phyloP scores from a whole-genome alignment of 148 eudicot species.

The Pouteria glomerata region DNA sequence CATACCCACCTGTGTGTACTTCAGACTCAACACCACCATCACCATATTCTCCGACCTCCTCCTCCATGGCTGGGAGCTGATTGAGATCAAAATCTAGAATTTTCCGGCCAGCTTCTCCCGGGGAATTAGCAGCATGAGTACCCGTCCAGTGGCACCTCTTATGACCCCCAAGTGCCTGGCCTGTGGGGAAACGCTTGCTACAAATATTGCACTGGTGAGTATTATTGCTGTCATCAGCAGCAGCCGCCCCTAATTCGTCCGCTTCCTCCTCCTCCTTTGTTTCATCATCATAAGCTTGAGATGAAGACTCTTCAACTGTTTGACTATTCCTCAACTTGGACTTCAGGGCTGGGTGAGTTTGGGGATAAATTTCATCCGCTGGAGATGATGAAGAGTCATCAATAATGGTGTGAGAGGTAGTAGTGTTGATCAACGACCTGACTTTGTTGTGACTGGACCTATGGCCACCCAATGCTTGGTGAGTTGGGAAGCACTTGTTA shows the following conservation, averaged over 20 bases:
- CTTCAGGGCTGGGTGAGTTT: too few relatives aligned
- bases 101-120: not conserved
- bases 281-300: not conserved
- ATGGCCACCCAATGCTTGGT: conserved; percentile 60
- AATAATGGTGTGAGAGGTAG: not conserved
- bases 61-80: conserved; percentile 17
- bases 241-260: not conserved
- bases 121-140: not conserved
- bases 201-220: conserved; percentile 25
- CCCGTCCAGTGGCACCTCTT: conserved; percentile 36
- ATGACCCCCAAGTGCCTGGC: conserved; percentile 52
- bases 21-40: conserved; percentile 6
- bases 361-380: too few relatives aligned
- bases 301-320: not conserved
- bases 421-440: not conserved
- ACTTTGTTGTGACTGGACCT: conserved; percentile 45
- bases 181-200: conserved; percentile 27
- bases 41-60: conserved; percentile 6
- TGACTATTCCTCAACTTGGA: too few relatives aligned
- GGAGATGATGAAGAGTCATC: too few relatives aligned
- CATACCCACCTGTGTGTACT: conserved; percentile 7
- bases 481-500: conserved; percentile 30
- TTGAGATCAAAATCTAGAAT: conserved; percentile 18
- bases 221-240: not conserved
- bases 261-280: conserved; percentile 4